Percentiles rank a stretch among this genome's conserved stretches.
phyloP scores from a whole-genome alignment of 371 early-diverging fungal genomes.

The Mucor piriformis region DNA sequence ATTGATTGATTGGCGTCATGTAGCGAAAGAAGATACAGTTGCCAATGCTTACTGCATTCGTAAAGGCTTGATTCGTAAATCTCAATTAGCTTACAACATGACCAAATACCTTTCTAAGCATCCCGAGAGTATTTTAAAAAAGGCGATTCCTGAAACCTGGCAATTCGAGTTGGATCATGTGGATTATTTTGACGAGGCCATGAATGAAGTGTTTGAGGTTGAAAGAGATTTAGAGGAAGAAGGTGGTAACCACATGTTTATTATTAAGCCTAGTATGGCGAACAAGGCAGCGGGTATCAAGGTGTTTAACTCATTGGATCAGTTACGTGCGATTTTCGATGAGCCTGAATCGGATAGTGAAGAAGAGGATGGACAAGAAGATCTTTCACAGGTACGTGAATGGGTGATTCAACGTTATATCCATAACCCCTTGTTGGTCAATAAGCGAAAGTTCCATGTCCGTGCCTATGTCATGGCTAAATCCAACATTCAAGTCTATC shows the following conservation, averaged over 20 bases:
- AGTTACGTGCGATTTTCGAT: conserved; percentile 54
- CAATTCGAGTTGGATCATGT: conserved; percentile 70
- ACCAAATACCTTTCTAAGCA: conserved; percentile 62
- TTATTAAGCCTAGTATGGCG: conserved; percentile 74
- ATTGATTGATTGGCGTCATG: conserved; percentile 58
- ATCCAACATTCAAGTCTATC: conserved; percentile 66
- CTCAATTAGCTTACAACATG: conserved; percentile 66
- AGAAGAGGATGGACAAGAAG: conserved; percentile 41
- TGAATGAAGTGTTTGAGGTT: conserved; percentile 74
- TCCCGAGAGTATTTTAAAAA: conserved; percentile 54
- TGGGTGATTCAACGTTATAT: conserved; percentile 77
- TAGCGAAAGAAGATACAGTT: conserved; percentile 38
- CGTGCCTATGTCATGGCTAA: conserved; percentile 72
- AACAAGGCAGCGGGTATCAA: conserved; percentile 71
- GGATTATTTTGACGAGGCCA: conserved; percentile 73
- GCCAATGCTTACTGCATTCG: conserved; percentile 69
- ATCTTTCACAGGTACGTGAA: conserved; percentile 64
- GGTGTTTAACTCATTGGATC: conserved; percentile 63
- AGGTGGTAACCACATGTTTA: conserved; percentile 46
- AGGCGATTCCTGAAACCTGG: conserved; percentile 70
- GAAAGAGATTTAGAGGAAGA: conserved; percentile 54
- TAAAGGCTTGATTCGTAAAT: conserved; percentile 71
- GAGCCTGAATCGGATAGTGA: conserved; percentile 38
- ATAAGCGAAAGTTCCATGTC: conserved; percentile 73
- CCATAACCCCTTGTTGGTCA: conserved; percentile 57